These are phyloP conservation scores for Phytophthora boehmeriae DNA, from an alignment of 352 stramenopile species.

Conservation along the genomic window DNA sequence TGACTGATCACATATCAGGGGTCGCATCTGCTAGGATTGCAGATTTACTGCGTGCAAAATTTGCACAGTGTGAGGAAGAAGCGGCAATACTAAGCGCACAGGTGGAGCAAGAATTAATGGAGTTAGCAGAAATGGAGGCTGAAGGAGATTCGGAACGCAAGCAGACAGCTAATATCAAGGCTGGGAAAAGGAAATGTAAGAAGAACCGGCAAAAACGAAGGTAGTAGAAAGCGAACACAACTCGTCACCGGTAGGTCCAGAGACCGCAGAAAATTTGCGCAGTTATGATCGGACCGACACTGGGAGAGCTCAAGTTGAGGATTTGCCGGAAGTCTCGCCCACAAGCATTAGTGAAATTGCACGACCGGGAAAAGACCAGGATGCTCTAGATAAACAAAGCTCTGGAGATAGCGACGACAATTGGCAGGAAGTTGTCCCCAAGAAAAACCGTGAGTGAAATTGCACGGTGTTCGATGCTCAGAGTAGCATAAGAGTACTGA, in stretches of 20 bases:
- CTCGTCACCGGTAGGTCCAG: neutral
- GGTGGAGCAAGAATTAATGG: slow-evolving; percentile 36
- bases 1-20: slow-evolving; percentile 37
- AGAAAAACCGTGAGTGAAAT: slow-evolving; percentile 38
- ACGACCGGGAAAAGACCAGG: neutral
- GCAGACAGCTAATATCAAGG: slow-evolving; percentile 18
- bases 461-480: neutral
- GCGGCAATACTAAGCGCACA: slow-evolving; percentile 24
- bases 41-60: slow-evolving; percentile 31
- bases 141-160: slow-evolving; percentile 10
- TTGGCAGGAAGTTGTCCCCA: slow-evolving; percentile 32
- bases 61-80: slow-evolving; percentile 24
- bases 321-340: neutral
- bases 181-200: slow-evolving; percentile 47
- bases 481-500: neutral
- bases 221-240: neutral
- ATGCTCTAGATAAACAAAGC: neutral
- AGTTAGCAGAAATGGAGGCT: slow-evolving; percentile 19
- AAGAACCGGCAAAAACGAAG: slow-evolving; percentile 45
- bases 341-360: neutral
- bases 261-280: neutral
- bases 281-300: neutral
- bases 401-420: slow-evolving; percentile 15
- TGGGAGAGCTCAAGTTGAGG: neutral
- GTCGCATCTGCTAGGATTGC: slow-evolving; percentile 31